Evolutionary conservation across 345 rosid genomes (phyloP).

Genomic region (Acer yangbiense): DNA sequence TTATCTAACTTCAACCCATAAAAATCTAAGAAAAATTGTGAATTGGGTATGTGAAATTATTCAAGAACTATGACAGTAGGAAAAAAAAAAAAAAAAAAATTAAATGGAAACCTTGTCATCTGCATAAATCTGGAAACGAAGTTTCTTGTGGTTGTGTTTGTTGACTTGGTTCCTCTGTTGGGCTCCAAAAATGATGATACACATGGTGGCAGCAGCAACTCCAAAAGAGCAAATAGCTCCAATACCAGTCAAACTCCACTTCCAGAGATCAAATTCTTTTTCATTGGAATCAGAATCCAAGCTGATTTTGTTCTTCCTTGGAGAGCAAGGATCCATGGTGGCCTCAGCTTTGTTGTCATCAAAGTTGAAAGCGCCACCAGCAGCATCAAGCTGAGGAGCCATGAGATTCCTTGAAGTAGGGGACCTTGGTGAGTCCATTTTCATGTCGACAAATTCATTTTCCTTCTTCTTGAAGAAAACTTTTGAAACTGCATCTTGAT

Average conservation of each 20-base stretch:
- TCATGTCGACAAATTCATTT: conserved; percentile 95
- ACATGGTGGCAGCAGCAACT: conserved; percentile 88
- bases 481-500: conserved; percentile 68
- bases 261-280: conserved; percentile 64
- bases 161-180: conserved; percentile 55
- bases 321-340: conserved; percentile 36
- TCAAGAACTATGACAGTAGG: background rate
- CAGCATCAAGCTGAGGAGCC: conserved; percentile 45
- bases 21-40: background rate
- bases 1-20: too few relatives aligned
- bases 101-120: conserved; percentile 65
- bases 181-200: conserved; percentile 62
- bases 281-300: conserved; percentile 13
- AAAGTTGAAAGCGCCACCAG: conserved; percentile 35
- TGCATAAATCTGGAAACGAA: conserved; percentile 63
- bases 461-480: conserved; percentile 93
- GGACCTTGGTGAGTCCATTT: conserved; percentile 72
- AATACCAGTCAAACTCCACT: conserved; percentile 77
- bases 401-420: conserved; percentile 27
- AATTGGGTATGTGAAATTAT: background rate
- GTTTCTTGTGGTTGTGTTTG: conserved; percentile 46
- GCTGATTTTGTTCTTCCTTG: conserved; percentile 31
- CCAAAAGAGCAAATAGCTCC: conserved; percentile 94
- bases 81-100: background rate
- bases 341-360: conserved; percentile 33